A percentile compares a stretch with the other conserved stretches of the same genome.
Conservation (phyloP, 495 filamentous ascomycete genomes). For the Podospora tetraspora region DNA sequence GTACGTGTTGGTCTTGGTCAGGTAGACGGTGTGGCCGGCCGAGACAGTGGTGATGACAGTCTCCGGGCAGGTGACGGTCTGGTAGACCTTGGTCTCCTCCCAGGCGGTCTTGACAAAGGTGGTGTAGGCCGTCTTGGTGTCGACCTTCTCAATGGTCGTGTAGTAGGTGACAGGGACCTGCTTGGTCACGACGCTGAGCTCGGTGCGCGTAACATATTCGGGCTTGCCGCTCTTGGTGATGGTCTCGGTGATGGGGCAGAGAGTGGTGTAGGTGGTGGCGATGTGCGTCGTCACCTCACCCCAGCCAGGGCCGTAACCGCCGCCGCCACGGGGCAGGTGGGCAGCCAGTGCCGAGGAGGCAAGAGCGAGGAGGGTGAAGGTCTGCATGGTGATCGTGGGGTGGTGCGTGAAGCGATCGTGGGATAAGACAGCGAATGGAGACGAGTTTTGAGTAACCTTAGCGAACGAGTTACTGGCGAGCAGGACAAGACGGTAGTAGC, state of each 20-base stretch:
- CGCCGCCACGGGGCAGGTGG: constrained; percentile 17
- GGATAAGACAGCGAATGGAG: constrained; percentile 13
- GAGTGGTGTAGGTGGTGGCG: constrained; percentile 37
- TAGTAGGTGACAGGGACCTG: constrained; percentile 24
- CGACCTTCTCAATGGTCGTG: constrained; percentile 7
- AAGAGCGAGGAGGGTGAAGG: constrained; percentile 36
- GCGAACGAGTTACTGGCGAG: constrained; percentile 41
- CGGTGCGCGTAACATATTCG: constrained; percentile 43
- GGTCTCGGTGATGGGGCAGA: constrained; percentile 41
- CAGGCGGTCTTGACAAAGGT: constrained; percentile 17
- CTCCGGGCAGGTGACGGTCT: constrained; percentile 38
- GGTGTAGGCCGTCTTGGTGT: constrained; percentile 29
- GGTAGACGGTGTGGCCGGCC: constrained; percentile 34
- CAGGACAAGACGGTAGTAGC: constrained; percentile 19
- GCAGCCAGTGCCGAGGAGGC: constrained; percentile 37
- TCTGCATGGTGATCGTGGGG: constrained; percentile 36
- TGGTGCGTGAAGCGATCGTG: constrained; percentile 20
- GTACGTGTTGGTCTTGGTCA: constrained; percentile 41
- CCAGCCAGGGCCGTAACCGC: constrained; percentile 28
- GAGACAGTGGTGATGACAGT: constrained; percentile 38
- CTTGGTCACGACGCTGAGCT: constrained; percentile 35
- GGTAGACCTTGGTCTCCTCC: constrained; percentile 17
- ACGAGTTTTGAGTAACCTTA: constrained; percentile 41
- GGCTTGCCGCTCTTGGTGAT: constrained; percentile 33
- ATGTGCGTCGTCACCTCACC: constrained; percentile 34